Evolutionary conservation across 176 grass and related monocot species (phyloP), one percentile per base, ranked within the genome.

Genomic region (Poa annua): DNA sequence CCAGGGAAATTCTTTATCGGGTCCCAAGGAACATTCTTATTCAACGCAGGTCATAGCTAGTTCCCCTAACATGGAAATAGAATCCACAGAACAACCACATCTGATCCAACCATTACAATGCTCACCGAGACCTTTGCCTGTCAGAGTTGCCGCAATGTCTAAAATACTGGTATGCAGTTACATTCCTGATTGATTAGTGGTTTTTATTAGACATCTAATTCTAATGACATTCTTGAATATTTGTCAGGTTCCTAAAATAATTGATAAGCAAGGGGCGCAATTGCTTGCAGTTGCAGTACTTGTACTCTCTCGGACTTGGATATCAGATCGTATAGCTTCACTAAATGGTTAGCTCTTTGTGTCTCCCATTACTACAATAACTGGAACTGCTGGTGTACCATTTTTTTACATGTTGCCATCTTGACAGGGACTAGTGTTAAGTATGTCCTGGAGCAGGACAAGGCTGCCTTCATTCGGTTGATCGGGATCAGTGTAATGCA

Each of bases 381-480:
- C 34, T 65, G 70, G 17, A 78, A 51, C 8, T 83, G 51, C 26
- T 84, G 29, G 52, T 22, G 13, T 76, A 17, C 71, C 3, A 85
- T 38, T 32, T 44, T 34, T 26, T 83, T 56, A 86, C 62, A 55
- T 29, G 41, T 57, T 83, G 77, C 48, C 4, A 51, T 83, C 81
- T 81, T 92, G 54, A 75, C 74, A 98, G 96, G 96, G 48, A 98
- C 89, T 60, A 98, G 93, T 79, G 93, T 98, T 41, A 98, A 98
- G 89, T 96, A 86, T 91, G 96, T 98, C 71, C 76, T 98, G 75
- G 96, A 98, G 78, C 96, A 98, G 83, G 91, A 98, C 79, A 98
- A 90, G 82, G 89, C 87, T 73, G 96, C 96, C 48, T 98, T 98
- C 76, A 87, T 95, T 81, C 82, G 85, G 56, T 87, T 98, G 86